These are phyloP conservation scores for Dendrostoma leiphaemia DNA, from an alignment of 2,329 filamentous ascomycete genomes.

Conservation along the genomic window DNA sequence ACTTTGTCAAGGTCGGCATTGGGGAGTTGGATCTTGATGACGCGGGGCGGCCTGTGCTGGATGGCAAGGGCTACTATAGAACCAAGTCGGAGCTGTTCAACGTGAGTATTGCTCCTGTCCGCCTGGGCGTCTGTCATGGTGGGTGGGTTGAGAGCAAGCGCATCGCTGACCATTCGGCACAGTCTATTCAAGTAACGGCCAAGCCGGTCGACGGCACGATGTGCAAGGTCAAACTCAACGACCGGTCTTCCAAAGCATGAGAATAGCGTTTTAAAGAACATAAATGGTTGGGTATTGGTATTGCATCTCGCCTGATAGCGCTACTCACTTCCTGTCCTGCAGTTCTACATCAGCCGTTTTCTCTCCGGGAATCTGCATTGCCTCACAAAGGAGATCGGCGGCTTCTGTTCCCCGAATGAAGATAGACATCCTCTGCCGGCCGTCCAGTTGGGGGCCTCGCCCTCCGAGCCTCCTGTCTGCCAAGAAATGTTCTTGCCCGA, in stretches of 20 bases:
- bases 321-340: too few species aligned
- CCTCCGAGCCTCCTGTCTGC: too few species aligned
- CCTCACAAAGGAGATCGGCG: too few species aligned
- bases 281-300: background rate
- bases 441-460: too few species aligned
- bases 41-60: constrained; percentile 20
- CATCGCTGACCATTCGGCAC: constrained; percentile 1
- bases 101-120: constrained; percentile 21
- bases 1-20: constrained; percentile 31
- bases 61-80: constrained; percentile 25
- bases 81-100: constrained; percentile 26
- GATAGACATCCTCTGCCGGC: background rate
- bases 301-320: background rate
- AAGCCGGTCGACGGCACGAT: constrained; percentile 27
- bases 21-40: constrained; percentile 27
- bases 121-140: too few species aligned
- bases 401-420: background rate
- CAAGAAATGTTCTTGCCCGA: too few species aligned
- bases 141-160: too few species aligned
- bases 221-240: constrained; percentile 25
- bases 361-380: background rate
- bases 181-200: constrained; percentile 27
- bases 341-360: background rate
- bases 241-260: background rate
- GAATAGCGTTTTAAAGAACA: background rate